Evolutionary conservation across 805 yeast genomes (phyloP).

Genomic region (Schwanniomyces yamadae): DNA sequence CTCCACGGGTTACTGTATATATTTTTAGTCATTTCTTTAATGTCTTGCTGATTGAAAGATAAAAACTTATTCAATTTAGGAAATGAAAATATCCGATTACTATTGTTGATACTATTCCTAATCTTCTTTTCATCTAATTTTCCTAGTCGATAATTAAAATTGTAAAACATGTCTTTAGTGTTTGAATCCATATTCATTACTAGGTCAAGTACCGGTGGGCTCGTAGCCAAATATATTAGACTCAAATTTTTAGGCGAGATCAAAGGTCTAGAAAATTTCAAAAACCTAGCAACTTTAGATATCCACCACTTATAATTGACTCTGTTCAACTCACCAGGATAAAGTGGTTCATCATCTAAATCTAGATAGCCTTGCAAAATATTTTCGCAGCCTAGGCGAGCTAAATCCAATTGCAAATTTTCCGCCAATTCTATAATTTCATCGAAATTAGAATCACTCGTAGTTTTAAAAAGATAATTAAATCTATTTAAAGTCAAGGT

Average conservation of each 20-base stretch:
- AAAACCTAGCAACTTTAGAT: constrained; percentile 35
- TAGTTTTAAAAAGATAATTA: constrained; percentile 40
- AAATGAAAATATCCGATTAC: constrained; percentile 6
- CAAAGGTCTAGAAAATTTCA: constrained; percentile 24
- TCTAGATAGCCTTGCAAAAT: constrained; percentile 42
- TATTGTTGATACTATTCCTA: background rate
- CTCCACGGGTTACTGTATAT: constrained; percentile 30
- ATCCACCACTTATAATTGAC: constrained; percentile 44
- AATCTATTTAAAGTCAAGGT: constrained; percentile 46
- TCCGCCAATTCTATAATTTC: constrained; percentile 47
- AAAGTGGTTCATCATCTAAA: constrained; percentile 18
- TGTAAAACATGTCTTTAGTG: constrained; percentile 40
- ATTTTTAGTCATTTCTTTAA: constrained; percentile 19
- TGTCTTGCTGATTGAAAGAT: constrained; percentile 26
- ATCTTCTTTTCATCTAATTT: background rate
- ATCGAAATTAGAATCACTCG: constrained; percentile 39
- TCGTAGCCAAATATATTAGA: constrained; percentile 20
- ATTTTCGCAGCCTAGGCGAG: constrained; percentile 31
- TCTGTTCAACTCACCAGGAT: constrained; percentile 10
- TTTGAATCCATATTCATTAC: background rate
- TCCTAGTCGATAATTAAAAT: constrained; percentile 36
- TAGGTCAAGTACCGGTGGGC: background rate
- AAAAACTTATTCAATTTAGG: constrained; percentile 37
- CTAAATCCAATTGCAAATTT: constrained; percentile 36
- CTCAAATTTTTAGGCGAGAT: constrained; percentile 31